Percentiles rank a stretch among this genome's conserved stretches.
phyloP scores from a whole-genome alignment of 768 basidiomycete genomes.

The Psilocybe sp. region DNA sequence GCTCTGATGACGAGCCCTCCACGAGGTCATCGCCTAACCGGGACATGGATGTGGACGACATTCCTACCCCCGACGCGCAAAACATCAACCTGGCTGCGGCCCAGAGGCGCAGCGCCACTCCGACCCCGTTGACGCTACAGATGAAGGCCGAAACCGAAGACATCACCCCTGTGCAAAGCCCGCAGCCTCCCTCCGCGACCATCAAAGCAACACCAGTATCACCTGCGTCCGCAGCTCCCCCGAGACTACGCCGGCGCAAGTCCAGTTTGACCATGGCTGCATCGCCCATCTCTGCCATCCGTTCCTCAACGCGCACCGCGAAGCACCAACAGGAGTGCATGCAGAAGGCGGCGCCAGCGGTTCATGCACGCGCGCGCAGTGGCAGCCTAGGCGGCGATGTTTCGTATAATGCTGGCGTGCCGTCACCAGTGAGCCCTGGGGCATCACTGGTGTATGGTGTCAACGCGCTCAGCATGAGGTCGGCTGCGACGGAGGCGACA shows the following conservation, averaged over 20 bases:
- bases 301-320: conserved; percentile 52
- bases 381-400: conserved; percentile 35
- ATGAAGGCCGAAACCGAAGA: neutral
- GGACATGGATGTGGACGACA: conserved; percentile 17
- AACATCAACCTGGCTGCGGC: conserved; percentile 1
- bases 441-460: neutral
- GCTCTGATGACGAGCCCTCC: conserved; percentile 1
- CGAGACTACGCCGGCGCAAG: conserved; percentile 54
- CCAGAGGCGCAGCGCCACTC: conserved; percentile 23
- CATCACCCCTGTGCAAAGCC: conserved; percentile 6
- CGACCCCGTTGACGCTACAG: conserved; percentile 22
- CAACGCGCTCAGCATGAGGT: conserved; percentile 13
- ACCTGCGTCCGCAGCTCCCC: conserved; percentile 19
- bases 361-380: conserved; percentile 35
- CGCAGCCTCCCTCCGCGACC: conserved; percentile 13
- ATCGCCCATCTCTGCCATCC: conserved; percentile 56
- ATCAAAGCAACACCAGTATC: conserved; percentile 4
- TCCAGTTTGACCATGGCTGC: conserved; percentile 57
- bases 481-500: conserved; percentile 29
- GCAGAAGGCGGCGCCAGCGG: conserved; percentile 37
- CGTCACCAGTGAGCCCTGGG: too few species aligned
- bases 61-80: neutral
- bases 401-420: neutral
- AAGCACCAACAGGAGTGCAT: conserved; percentile 44
- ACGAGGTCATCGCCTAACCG: conserved; percentile 10